A percentile compares a stretch with the other conserved stretches of the same genome.
Evolutionary conservation across 1,284 basidiomycete species (phyloP).

Genomic region (Earliella scabrosa): DNA sequence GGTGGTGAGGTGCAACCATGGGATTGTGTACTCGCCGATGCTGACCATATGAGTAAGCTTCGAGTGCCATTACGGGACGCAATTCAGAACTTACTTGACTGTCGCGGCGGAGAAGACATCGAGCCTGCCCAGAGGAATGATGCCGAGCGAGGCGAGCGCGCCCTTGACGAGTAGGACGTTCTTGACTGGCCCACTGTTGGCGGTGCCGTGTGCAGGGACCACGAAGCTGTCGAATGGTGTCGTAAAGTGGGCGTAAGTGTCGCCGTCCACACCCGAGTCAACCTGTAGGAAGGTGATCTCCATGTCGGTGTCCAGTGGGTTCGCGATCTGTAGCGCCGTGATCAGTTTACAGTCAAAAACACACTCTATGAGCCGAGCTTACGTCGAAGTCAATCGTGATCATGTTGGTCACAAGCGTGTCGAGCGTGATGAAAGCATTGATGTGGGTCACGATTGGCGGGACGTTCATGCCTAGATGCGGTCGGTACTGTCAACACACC

Average conservation of each 20-base stretch:
- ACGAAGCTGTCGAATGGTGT: constrained; percentile 57
- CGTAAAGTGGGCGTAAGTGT: constrained; percentile 60
- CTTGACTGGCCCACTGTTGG: constrained; percentile 56
- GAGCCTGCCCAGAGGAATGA: constrained; percentile 56
- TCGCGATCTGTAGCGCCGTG: constrained; percentile 33
- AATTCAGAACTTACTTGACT: constrained; percentile 31
- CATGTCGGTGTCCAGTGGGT: constrained; percentile 62
- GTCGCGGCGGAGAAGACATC: constrained; percentile 58
- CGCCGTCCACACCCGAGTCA: constrained; percentile 54
- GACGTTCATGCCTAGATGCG: constrained; percentile 47
- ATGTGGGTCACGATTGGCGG: constrained; percentile 48
- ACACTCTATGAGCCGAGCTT: not conserved
- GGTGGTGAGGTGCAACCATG: constrained; percentile 22
- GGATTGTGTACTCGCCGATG: constrained; percentile 21
- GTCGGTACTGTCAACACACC: not conserved
- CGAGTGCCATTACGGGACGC: not conserved
- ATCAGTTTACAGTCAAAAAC: not conserved
- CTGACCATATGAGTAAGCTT: not conserved
- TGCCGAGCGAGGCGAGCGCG: constrained; percentile 53
- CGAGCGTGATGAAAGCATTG: constrained; percentile 54
- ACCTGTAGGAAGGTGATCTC: constrained; percentile 59
- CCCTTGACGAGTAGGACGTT: constrained; percentile 65
- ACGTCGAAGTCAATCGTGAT: constrained; percentile 62
- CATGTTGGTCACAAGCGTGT: constrained; percentile 52
- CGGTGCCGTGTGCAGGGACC: constrained; percentile 58